Conservation (phyloP, 2,329 filamentous ascomycete genomes). For the Magnaporthiopsis poae region DNA sequence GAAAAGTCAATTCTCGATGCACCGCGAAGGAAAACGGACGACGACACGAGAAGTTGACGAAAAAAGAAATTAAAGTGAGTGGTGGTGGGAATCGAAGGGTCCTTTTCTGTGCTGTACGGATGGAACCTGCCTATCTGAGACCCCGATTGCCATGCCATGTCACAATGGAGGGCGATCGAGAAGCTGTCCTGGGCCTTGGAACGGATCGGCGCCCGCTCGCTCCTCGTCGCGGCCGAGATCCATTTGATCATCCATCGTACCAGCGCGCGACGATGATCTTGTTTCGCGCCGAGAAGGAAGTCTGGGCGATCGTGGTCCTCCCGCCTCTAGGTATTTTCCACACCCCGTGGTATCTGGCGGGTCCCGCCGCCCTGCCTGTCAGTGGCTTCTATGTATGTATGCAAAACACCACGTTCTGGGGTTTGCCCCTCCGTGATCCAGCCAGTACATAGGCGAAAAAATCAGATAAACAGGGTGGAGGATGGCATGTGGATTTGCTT, state of each 20-base stretch:
- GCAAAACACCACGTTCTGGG: no score
- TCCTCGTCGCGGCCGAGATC: background rate
- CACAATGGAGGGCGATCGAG: background rate
- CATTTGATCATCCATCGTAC: background rate
- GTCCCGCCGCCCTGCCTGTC: no score
- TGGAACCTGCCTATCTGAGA: background rate
- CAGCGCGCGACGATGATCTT: no score
- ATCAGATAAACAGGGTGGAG: background rate
- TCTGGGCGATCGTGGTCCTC: no score
- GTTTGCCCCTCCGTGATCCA: background rate
- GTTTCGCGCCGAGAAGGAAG: background rate
- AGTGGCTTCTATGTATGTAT: no score
- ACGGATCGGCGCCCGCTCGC: background rate
- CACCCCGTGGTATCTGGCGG: no score
- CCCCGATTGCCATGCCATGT: background rate
- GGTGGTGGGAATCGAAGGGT: background rate
- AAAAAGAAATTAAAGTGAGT: background rate
- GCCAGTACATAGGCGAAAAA: background rate
- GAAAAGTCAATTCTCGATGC: background rate
- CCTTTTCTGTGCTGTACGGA: no score
- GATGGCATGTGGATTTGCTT: background rate
- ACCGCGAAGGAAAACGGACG: background rate
- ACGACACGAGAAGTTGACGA: no score
- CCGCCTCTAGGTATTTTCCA: no score
- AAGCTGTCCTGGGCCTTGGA: no score